Evolutionary conservation across 495 filamentous ascomycete species (phyloP).

Genomic region (Xylaria acuta): DNA sequence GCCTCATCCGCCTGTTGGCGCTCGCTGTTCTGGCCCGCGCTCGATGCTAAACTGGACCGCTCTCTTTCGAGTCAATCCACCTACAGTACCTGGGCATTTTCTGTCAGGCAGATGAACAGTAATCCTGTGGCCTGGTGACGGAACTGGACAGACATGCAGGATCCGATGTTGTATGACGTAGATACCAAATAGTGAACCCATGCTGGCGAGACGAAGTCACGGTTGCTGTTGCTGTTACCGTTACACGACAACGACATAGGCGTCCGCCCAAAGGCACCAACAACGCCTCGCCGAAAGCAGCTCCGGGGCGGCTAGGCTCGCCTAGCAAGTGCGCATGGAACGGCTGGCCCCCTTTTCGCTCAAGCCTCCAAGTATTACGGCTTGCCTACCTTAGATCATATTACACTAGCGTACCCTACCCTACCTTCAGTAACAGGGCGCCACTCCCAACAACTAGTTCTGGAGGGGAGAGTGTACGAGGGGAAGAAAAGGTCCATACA

Average conservation of each 20-base stretch:
- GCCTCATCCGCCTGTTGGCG: neutral
- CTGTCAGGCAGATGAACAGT: neutral
- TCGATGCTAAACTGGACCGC: neutral
- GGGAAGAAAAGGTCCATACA: slow-evolving; percentile 13
- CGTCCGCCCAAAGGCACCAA: neutral
- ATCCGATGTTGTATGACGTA: neutral
- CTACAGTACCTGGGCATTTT: neutral
- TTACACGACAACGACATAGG: slow-evolving; percentile 24
- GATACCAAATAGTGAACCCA: neutral
- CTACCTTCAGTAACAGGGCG: slow-evolving; percentile 13
- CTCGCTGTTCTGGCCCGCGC: neutral
- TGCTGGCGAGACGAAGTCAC: slow-evolving; percentile 3
- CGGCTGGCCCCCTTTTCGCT: slow-evolving; percentile 9
- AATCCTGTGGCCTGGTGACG: neutral
- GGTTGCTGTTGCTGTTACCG: slow-evolving; percentile 6
- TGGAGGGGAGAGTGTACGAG: neutral
- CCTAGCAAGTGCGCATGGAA: slow-evolving; percentile 17
- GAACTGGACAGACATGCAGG: neutral
- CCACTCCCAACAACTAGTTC: slow-evolving; percentile 2
- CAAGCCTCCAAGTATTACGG: slow-evolving; percentile 1
- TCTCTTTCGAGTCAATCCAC: neutral
- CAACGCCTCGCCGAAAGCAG: slow-evolving; percentile 16
- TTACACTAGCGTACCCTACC: slow-evolving; percentile 4
- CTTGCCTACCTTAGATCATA: neutral
- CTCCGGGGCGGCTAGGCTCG: slow-evolving; percentile 17